Percentiles rank a stretch among this genome's conserved stretches.
phyloP scores from a whole-genome alignment of 257 asterid species.

The Plantago major region DNA sequence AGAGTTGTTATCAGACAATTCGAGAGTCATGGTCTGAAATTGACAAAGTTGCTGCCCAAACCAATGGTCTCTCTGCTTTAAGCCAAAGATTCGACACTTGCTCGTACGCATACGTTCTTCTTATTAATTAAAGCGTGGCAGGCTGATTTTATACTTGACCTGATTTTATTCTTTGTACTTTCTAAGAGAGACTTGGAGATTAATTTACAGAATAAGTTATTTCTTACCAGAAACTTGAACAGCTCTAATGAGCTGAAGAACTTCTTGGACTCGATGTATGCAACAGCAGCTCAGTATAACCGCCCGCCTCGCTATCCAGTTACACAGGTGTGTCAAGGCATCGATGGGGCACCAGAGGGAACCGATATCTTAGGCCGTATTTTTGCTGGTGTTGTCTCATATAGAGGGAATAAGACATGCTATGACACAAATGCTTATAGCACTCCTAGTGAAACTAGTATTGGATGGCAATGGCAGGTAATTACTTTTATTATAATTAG shows the following conservation, averaged over 20 bases:
- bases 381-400: slow-evolving; percentile 42
- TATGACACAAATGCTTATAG: slow-evolving; percentile 12
- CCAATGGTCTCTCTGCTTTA: slow-evolving; percentile 49
- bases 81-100: slow-evolving; percentile 52
- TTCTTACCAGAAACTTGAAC: slow-evolving; percentile 35
- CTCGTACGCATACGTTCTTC: slow-evolving; percentile 27
- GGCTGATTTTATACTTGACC: too few relatives aligned
- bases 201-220: background rate
- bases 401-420: slow-evolving; percentile 26
- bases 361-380: slow-evolving; percentile 42
- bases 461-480: slow-evolving; percentile 79
- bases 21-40: slow-evolving; percentile 62
- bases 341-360: slow-evolving; percentile 39
- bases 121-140: too few relatives aligned
- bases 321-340: slow-evolving; percentile 42
- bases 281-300: slow-evolving; percentile 53
- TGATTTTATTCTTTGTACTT: too few relatives aligned
- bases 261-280: slow-evolving; percentile 34
- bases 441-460: slow-evolving; percentile 23
- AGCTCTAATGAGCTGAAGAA: slow-evolving; percentile 33
- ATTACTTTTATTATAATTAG: slow-evolving; percentile 14
- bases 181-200: too few relatives aligned
- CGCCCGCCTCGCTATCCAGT: slow-evolving; percentile 44
- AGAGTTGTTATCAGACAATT: slow-evolving; percentile 44
- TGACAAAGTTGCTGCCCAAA: slow-evolving; percentile 47